These are phyloP conservation scores for Coffea eugenioides DNA, from an alignment of 257 asterid species.

Conservation along the genomic window DNA sequence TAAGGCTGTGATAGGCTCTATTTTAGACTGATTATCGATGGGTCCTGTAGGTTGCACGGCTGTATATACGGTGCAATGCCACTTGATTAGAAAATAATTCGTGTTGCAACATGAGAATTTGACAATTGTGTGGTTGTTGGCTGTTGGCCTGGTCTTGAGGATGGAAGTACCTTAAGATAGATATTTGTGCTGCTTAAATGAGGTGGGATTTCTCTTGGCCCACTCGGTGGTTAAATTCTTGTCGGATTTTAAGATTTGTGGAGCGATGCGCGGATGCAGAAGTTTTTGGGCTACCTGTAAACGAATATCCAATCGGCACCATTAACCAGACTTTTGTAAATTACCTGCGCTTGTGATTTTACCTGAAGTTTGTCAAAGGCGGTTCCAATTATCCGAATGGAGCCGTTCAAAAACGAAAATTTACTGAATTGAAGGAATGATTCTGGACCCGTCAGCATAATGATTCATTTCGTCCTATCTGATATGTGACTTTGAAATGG, in stretches of 20 bases:
- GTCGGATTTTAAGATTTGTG: background rate
- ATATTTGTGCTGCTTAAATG: background rate
- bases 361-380: too few relatives aligned
- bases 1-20: slow-evolving; percentile 21
- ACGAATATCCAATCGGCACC: too few relatives aligned
- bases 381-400: too few relatives aligned
- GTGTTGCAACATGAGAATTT: background rate
- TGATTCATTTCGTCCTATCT: too few relatives aligned
- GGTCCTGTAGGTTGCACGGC: background rate
- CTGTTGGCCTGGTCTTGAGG: background rate
- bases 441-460: too few relatives aligned
- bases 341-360: background rate
- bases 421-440: too few relatives aligned
- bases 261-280: too few relatives aligned
- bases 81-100: background rate
- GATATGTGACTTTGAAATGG: too few relatives aligned
- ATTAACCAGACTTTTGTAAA: too few relatives aligned
- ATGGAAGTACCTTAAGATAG: background rate
- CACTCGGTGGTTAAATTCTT: background rate
- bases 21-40: background rate
- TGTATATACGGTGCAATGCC: background rate
- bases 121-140: background rate
- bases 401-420: too few relatives aligned
- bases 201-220: background rate
- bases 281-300: too few relatives aligned